A percentile compares a stretch with the other conserved stretches of the same genome.
Evolutionary conservation across 306 rosid species (phyloP).

Genomic region (Cucurbita moschata): DNA sequence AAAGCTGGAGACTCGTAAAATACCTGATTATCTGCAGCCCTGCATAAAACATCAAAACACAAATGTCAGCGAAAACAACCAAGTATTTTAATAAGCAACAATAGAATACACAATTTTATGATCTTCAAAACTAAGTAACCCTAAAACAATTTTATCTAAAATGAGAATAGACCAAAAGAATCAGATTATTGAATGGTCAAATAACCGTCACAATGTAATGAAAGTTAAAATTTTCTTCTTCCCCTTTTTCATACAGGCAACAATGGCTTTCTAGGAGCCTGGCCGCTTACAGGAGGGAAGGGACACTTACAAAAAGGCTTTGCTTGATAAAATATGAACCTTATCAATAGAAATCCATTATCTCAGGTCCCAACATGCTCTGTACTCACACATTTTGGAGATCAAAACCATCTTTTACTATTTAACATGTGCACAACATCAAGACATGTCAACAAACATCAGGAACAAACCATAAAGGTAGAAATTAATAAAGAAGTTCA

Average conservation of each 20-base stretch:
- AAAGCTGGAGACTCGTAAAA: conserved; percentile 2
- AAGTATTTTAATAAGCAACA: background rate
- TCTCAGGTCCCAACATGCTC: background rate
- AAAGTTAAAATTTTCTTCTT: background rate
- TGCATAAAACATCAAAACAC: conserved; percentile 28
- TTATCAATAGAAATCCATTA: background rate
- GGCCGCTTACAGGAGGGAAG: background rate
- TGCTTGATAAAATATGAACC: background rate
- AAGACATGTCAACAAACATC: background rate
- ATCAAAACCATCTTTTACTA: background rate
- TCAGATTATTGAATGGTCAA: background rate
- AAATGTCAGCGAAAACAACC: conserved; percentile 15
- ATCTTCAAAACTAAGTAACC: background rate
- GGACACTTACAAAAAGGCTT: background rate
- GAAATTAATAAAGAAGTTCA: background rate
- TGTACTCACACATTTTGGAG: background rate
- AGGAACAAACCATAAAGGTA: background rate
- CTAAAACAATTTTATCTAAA: background rate
- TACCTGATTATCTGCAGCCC: conserved; percentile 97
- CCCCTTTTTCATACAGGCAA: background rate
- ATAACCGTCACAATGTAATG: background rate
- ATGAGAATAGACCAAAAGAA: background rate
- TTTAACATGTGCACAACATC: background rate
- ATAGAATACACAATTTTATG: background rate
- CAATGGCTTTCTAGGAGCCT: background rate